Evolutionary conservation across 164 flowering plant species (phyloP), one percentile per base, ranked within the genome.

Genomic region (Chimonanthus praecox): DNA sequence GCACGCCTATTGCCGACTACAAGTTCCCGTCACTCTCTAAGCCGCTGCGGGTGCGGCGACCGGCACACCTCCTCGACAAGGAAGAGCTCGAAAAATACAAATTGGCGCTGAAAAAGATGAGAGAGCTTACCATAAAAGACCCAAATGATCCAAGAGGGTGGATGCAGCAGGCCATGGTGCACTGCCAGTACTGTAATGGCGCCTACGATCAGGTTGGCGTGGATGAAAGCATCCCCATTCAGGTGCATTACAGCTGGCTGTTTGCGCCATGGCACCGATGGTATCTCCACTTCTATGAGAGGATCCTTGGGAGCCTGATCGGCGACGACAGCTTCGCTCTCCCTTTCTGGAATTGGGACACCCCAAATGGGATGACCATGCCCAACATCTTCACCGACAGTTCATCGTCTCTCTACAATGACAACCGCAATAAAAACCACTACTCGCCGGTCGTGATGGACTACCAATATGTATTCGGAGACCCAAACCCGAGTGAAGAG

Each of bases 231-330:
- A 15, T 54, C 47, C 70, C 75, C 3, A 3, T 73, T 2, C 49
- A 73, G 33, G 70, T 73, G 61, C 75, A 73, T 45, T 65, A 43
- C 16, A 65, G 70, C 64, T 73, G 75, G 75, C 1, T 65, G 49
- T 73, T 73, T 70, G 43, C 51, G 33, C 75, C 75, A 6, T 73
- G 75, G 75, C 75, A 73, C 63, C 69, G 75, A 0, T 65, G n/a
- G 13, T 73, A 73, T 70, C 51, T 73, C 63, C 49, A 73, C 70
- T 73, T 73, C 64, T 33, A 44, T 10, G 74, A 72, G 69, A 72
- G 60, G 61, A 72, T 64, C 47, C 60, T 61, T 33, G 73, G 74
- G 18, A 72, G 63, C n/a, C 44, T 72, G 20, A 49, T 72, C 21
- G 68, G 68, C 9, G 74, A 72, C 48, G 74, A 72, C 10, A 72